phyloP scores from a whole-genome alignment of 805 yeast species.

The Candida awuae region DNA sequence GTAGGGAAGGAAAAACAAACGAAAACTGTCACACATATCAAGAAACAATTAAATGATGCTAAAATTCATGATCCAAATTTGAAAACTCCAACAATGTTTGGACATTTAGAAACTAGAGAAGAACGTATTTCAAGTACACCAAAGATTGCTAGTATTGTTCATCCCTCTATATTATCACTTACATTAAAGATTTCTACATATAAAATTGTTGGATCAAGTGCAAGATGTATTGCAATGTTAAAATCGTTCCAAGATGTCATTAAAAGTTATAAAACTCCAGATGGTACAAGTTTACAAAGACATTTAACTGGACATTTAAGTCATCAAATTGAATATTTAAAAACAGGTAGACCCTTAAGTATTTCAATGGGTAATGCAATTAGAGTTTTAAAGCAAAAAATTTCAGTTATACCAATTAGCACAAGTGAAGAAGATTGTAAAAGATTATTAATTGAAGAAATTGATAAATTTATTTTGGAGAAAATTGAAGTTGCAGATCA shows the following conservation, averaged over 20 bases:
- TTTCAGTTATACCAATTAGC: constrained; percentile 73
- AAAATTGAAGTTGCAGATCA: constrained; percentile 76
- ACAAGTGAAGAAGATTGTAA: constrained; percentile 63
- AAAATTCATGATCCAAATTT: constrained; percentile 35
- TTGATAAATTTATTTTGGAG: constrained; percentile 77
- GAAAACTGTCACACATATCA: constrained; percentile 43
- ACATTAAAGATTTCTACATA: constrained; percentile 78
- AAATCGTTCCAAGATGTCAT: constrained; percentile 77
- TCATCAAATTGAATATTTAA: constrained; percentile 87
- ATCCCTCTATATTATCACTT: constrained; percentile 73
- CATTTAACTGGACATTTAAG: constrained; percentile 82
- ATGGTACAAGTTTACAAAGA: constrained; percentile 76
- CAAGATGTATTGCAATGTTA: constrained; percentile 79
- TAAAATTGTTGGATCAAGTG: constrained; percentile 81
- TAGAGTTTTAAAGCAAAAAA: constrained; percentile 93
- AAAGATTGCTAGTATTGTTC: constrained; percentile 61
- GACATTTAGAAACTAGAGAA: constrained; percentile 73
- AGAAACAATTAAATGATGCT: constrained; percentile 47
- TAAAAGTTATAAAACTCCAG: constrained; percentile 74
- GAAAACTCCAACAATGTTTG: constrained; percentile 59
- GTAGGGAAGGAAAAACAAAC: constrained; percentile 22
- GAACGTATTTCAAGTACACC: constrained; percentile 58
- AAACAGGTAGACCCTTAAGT: constrained; percentile 83
- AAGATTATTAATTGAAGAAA: constrained; percentile 49
- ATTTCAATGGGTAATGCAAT: constrained; percentile 97